Base-by-base conservation (phyloP, 2,329 filamentous ascomycete species). In the Neoascochyta sp. region DNA sequence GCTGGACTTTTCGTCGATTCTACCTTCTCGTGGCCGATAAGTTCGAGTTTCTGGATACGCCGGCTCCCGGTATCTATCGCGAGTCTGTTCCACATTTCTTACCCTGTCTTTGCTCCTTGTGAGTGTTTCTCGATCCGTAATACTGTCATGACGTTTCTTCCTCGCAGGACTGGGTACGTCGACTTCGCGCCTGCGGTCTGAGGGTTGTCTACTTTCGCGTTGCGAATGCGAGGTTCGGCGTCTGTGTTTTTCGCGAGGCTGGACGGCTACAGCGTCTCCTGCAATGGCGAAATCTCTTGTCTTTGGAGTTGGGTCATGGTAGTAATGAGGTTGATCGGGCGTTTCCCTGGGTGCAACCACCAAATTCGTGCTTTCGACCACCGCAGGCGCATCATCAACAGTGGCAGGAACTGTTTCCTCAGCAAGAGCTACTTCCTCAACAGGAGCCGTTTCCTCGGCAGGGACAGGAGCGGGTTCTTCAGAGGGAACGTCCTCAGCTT, bases 141-240 rank as follows among this genome's bases (percentile, higher is more conserved):
- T 52, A 29, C 56, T 60, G 28, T 61, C 57, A 7, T 50, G 48
- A 16, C 57, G 48, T 24, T 53, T 60, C 17, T 38, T 48, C 22
- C 43, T 54, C 7, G 45, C 34, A 13, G 45, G 42, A 9, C 45
- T 41, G 16, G 39, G 32, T 7, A 50, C 42, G 27, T 56, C 56
- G 29, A 56, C 61, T 27, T 61, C 57, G 13, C 51, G 52, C 27
- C 56, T 45, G 9, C 47, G 47, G 26, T 48, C 37, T 2, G 54
- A 57, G 12, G 41, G 39, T n/a, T 52, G 47, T 14, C 45, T 52
- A 13, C 49, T 36, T 5, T 56, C 57, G 14, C 34, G 32, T 7
- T 24, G 39, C 4, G 54, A 39, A 17, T 59, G 45, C 5, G 58
- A 61, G 28, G 56, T 47, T 11, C 57, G 46, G 9, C 58, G 47